A percentile compares a stretch with the other conserved stretches of the same genome.
Evolutionary conservation across 768 basidiomycete genomes (phyloP).

Genomic region (Calocybe cyanea): DNA sequence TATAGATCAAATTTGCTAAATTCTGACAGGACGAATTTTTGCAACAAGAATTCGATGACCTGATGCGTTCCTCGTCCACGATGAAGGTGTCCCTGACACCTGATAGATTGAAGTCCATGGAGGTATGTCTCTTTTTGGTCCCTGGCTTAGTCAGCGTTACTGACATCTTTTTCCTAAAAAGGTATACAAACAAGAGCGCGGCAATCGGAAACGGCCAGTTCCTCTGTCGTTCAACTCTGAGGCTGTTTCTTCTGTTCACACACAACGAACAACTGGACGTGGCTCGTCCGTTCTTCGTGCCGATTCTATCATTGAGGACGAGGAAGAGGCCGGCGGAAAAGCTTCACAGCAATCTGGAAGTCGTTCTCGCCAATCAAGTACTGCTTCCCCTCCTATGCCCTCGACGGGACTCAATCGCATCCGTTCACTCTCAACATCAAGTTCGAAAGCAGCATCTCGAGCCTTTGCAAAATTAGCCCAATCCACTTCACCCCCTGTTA

Average conservation of each 20-base stretch:
- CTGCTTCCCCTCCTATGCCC: slow-evolving; percentile 36
- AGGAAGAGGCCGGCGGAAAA: slow-evolving; percentile 44
- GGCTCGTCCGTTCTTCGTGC: slow-evolving; percentile 50
- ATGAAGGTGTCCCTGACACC: slow-evolving; percentile 97
- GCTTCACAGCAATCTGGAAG: slow-evolving; percentile 17
- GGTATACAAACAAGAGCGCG: slow-evolving; percentile 70
- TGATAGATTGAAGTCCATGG: slow-evolving; percentile 88
- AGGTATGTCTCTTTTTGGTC: slow-evolving; percentile 51
- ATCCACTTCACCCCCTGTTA: slow-evolving; percentile 25
- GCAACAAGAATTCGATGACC: slow-evolving; percentile 85
- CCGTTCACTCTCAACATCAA: slow-evolving; percentile 40
- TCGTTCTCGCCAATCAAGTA: slow-evolving; percentile 44
- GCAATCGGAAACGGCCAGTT: slow-evolving; percentile 31
- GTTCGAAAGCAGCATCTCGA: slow-evolving; percentile 21
- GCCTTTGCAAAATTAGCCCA: slow-evolving; percentile 24
- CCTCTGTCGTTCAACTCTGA: slow-evolving; percentile 29
- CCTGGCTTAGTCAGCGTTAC: slow-evolving; percentile 30
- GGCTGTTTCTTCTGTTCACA: slow-evolving; percentile 28
- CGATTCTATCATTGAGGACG: slow-evolving; percentile 65
- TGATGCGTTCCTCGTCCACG: slow-evolving; percentile 85
- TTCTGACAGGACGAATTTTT: slow-evolving; percentile 46
- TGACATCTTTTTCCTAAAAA: slow-evolving; percentile 31
- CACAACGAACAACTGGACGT: slow-evolving; percentile 30
- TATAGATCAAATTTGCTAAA: slow-evolving; percentile 7
- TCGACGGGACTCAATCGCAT: slow-evolving; percentile 29